Evolutionary conservation across 2,329 filamentous ascomycete genomes (phyloP), one percentile per base, ranked within the genome.

Genomic region (Pseudomassariella vexata): DNA sequence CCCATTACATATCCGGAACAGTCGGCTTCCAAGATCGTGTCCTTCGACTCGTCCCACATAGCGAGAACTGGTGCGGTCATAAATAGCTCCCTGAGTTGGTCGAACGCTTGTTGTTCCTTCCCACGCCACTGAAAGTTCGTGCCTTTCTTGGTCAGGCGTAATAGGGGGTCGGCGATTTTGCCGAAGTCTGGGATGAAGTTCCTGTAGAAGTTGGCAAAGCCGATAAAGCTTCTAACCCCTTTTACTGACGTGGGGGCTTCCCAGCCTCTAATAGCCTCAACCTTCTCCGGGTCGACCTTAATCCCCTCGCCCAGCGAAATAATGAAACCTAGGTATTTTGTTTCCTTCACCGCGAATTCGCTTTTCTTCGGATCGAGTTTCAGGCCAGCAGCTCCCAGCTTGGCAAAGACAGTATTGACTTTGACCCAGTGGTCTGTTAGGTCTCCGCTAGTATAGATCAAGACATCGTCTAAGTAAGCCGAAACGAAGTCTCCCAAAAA

Each of bases 181-280:
- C 14, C 9, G 21, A 30, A 55, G 4, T 40, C 23, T 6, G 42
- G 16, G 11, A 58, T 50, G 29, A 58, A 57, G 6, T 36, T 18
- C 6, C 49, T 36, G 34, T 59, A 57, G 35, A 53, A 58, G 26
- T 59, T 57, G 3, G 35, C 39, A 28, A 59, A 56, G 7, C 52
- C 47, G 11, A 59, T 12, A 34, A 58, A 57, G 2, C 24, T 30
- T 35, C 45, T 39, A 3, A 48, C 43, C 12, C 37, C 41, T 17
- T 40, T 39, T 3, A 49, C 32, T 4, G 12, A 44, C 5, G 4
- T 38, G 6, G 43, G 50, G 7, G 7, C 21, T 28, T 32, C 6
- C 51, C 41, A 58, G 5, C 49, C 22, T 9, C 9, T 9, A 14
- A 59, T 40, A 15, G 36, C 36, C 21, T 35, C 32, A 11, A 53